A percentile compares a stretch with the other conserved stretches of the same genome.
phyloP scores from a whole-genome alignment of 352 stramenopile species.

The Saprolegnia parasitica region DNA sequence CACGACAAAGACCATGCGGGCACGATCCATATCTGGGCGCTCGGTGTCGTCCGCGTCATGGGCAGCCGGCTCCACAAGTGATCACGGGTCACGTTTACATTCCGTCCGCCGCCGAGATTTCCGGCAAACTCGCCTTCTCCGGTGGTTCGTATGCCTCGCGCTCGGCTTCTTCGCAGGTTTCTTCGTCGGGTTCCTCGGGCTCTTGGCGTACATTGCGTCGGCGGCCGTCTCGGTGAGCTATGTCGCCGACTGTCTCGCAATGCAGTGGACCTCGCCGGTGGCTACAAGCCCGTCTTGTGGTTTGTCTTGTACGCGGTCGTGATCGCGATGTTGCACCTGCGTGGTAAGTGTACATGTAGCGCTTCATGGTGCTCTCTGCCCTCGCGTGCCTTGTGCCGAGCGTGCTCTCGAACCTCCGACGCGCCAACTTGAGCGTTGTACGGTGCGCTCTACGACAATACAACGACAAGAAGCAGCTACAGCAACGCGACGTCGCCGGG shows the following conservation, averaged over 20 bases:
- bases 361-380: slow-evolving; percentile 11
- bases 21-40: slow-evolving; percentile 16
- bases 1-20: not conserved
- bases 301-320: slow-evolving; percentile 31
- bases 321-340: slow-evolving; percentile 7
- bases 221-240: slow-evolving; percentile 33
- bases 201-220: slow-evolving; percentile 37
- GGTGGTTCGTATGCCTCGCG: slow-evolving; percentile 34
- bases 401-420: not conserved
- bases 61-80: slow-evolving; percentile 17
- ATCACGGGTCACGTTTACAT: slow-evolving; percentile 14
- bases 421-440: not conserved
- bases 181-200: slow-evolving; percentile 34
- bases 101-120: not conserved
- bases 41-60: slow-evolving; percentile 3
- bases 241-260: slow-evolving; percentile 32
- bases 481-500: too few species aligned
- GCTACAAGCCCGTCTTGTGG: slow-evolving; percentile 34
- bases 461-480: not conserved
- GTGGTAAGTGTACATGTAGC: slow-evolving; percentile 11
- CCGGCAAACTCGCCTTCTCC: slow-evolving; percentile 31
- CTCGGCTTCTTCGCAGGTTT: slow-evolving; percentile 35
- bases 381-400: not conserved
- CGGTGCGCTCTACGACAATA: not conserved
- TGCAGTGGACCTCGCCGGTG: slow-evolving; percentile 4